Conservation (phyloP, 495 filamentous ascomycete genomes). For the Emericellopsis terricola region DNA sequence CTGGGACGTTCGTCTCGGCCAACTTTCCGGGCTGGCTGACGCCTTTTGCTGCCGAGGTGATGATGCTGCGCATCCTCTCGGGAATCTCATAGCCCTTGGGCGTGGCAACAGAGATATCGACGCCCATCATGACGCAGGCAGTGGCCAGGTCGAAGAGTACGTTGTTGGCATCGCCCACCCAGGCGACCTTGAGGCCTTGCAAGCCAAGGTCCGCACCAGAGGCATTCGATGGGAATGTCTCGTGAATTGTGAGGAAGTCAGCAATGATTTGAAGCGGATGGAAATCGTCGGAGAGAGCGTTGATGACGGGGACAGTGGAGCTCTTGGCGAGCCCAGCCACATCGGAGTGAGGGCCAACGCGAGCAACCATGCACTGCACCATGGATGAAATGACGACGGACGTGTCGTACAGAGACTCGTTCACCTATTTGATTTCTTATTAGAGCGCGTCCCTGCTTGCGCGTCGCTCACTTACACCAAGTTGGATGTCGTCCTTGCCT, state of each 20-base stretch:
- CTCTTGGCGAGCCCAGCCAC: slow-evolving; percentile 61
- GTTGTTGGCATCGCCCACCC: slow-evolving; percentile 95
- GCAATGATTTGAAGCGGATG: slow-evolving; percentile 88
- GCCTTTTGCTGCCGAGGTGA: slow-evolving; percentile 38
- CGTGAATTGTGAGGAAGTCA: slow-evolving; percentile 81
- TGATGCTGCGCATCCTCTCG: slow-evolving; percentile 45
- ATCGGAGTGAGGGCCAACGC: slow-evolving; percentile 70
- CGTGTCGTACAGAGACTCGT: slow-evolving; percentile 83
- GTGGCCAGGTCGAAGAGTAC: slow-evolving; percentile 87
- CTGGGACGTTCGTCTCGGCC: slow-evolving; percentile 56
- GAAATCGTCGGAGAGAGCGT: slow-evolving; percentile 73
- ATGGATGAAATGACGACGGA: slow-evolving; percentile 80
- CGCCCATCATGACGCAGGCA: slow-evolving; percentile 67
- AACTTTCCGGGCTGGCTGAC: slow-evolving; percentile 44
- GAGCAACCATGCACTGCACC: slow-evolving; percentile 77
- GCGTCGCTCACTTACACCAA: slow-evolving; percentile 42
- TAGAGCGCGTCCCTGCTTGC: slow-evolving; percentile 3
- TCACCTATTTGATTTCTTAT: slow-evolving; percentile 31
- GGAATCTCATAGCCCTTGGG: slow-evolving; percentile 71
- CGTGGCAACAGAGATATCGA: slow-evolving; percentile 71
- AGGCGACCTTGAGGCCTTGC: slow-evolving; percentile 74
- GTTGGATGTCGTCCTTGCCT: slow-evolving; percentile 84
- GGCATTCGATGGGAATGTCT: slow-evolving; percentile 37
- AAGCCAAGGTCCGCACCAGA: slow-evolving; percentile 39
- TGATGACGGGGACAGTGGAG: slow-evolving; percentile 82